Evolutionary conservation across 2,329 filamentous ascomycete genomes (phyloP).

Genomic region (Sclerotinia spermophila): DNA sequence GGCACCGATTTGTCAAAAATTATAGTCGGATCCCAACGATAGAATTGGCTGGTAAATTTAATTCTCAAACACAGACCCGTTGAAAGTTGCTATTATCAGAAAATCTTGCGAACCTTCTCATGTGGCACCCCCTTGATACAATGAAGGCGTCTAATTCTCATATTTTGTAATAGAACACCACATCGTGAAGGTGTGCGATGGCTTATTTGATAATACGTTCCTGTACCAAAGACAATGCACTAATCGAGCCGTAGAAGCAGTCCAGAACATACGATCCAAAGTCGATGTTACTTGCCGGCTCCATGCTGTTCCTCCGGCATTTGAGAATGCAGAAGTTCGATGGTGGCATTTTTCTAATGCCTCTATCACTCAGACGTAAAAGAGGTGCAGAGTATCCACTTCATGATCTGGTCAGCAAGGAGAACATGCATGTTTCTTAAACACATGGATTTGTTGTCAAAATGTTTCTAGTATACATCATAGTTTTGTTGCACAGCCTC

Average conservation of each 20-base stretch:
- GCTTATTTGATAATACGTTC: not conserved
- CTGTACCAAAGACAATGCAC: not conserved
- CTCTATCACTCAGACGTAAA: conserved; percentile 5
- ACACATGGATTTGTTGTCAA: not conserved
- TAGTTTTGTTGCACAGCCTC: not conserved
- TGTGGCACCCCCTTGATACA: not conserved
- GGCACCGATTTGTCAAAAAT: not conserved
- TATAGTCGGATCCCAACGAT: not conserved
- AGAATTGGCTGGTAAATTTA: conserved; percentile 10
- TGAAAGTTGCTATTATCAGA: conserved; percentile 8
- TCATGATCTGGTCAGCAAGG: not conserved
- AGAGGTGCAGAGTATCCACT: not conserved
- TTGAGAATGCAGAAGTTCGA: not conserved
- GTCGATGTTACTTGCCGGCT: not conserved
- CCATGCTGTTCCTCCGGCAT: conserved; percentile 13
- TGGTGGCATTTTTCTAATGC: not conserved
- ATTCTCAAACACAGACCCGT: conserved; percentile 9
- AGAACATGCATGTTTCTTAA: not conserved
- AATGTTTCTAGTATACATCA: not conserved
- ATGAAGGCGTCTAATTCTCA: not conserved
- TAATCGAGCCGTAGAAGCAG: not conserved
- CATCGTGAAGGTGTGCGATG: not conserved
- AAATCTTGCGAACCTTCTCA: conserved; percentile 1
- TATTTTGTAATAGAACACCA: not conserved
- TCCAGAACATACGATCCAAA: not conserved